phyloP scores from a whole-genome alignment of 352 stramenopile genomes.

The Plasmopara halstedii region DNA sequence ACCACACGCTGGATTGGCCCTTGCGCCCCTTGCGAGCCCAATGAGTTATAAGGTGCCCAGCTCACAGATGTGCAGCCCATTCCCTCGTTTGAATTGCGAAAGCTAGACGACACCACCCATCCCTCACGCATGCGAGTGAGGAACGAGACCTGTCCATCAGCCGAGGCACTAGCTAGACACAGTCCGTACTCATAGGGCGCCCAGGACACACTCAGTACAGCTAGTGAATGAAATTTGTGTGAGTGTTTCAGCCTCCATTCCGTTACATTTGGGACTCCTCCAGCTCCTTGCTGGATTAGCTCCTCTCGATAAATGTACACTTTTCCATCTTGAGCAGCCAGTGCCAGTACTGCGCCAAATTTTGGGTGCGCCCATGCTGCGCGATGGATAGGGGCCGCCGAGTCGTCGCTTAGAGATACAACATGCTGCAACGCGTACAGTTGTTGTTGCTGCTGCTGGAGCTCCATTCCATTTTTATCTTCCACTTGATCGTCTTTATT shows the following conservation, averaged over 20 bases:
- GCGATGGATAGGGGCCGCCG: conserved; percentile 61
- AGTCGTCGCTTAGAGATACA: conserved; percentile 57
- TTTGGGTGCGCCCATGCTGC: conserved; percentile 81
- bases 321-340: conserved; percentile 73
- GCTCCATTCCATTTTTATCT: conserved; percentile 1
- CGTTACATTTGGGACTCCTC: conserved; percentile 29
- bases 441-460: conserved; percentile 8
- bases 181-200: conserved; percentile 83
- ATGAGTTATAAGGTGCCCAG: conserved; percentile 83
- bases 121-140: conserved; percentile 75
- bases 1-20: conserved; percentile 69
- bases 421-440: conserved; percentile 54
- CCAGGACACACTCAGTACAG: conserved; percentile 78
- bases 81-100: conserved; percentile 66
- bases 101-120: conserved; percentile 72
- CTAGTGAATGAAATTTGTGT: conserved; percentile 59
- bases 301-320: conserved; percentile 84
- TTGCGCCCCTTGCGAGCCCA: conserved; percentile 59
- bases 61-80: conserved; percentile 72
- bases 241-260: conserved; percentile 75
- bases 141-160: conserved; percentile 79
- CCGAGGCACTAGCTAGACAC: conserved; percentile 67
- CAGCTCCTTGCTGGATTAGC: conserved; percentile 34
- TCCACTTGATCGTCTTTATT: conserved; percentile 4
- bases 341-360: conserved; percentile 71